Base-by-base conservation (phyloP, 495 filamentous ascomycete genomes). In the Xylaria cubensis region DNA sequence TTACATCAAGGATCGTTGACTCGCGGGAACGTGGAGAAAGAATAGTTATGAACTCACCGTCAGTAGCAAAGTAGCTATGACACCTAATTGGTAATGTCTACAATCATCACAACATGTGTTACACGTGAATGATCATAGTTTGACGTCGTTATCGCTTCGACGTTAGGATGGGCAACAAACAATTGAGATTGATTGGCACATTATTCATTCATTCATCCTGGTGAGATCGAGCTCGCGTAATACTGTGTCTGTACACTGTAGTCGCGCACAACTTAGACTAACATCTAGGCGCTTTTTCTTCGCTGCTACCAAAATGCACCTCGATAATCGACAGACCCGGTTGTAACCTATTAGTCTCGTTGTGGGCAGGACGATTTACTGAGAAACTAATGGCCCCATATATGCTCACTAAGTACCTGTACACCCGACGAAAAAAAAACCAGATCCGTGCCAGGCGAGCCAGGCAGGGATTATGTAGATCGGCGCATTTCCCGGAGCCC, bases 401-500 rank as follows among this genome's bases (percentile, higher is more conserved):
- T 56, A 55, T 10, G 24, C 42, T n/a, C 9, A 34, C 56, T 36
- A 59, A 59, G 15, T 58, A 51, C n/a, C 24, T 56, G 26, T 29
- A 17, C 12, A 17, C 39, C 8, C 4, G 48, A 3, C 32, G 41
- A 64, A 64, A 36, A 21, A 46, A 64, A n/a, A 70, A 34, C 21
- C 46, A 46, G 61, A 71, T 53, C 58, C 19, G 46, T 26, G 39
- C 32, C 68, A 29, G 39, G 34, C 19, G 46, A 19, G 39, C 32
- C 68, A 29, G 39, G 34, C 77, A 79, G 76, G 77, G 77, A 70
- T 79, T 19, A 36, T 74, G 77, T 74, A 73, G 77, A 79, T 79
- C 77, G 74, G 74, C 74, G 77, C 75, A 78, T 79, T 78, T 78
- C 71, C 73, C 66, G 77, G 77, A 73, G 75, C 72, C 50, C 17